Conservation (phyloP, 148 eudicot genomes). For the Gaultheria prostrata region DNA sequence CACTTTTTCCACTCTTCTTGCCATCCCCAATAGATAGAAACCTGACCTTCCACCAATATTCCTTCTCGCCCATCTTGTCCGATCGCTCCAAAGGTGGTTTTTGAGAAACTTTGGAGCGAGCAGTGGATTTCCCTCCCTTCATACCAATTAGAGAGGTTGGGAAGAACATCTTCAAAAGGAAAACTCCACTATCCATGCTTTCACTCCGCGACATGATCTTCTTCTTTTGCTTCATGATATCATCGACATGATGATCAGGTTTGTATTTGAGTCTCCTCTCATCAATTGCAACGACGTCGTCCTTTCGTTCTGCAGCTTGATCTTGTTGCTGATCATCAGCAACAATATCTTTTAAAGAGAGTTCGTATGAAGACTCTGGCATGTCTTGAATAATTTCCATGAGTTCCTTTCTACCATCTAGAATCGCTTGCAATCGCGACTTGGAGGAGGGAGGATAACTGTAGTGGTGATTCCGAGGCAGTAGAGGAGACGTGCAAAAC, state of each 20-base stretch:
- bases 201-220: constrained; percentile 22
- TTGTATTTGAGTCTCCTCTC: background rate
- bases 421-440: constrained; percentile 23
- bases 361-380: constrained; percentile 36
- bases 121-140: constrained; percentile 22
- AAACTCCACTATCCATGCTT: constrained; percentile 38
- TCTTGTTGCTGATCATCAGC: constrained; percentile 20
- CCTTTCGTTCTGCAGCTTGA: constrained; percentile 1
- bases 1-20: constrained; percentile 15
- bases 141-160: constrained; percentile 21
- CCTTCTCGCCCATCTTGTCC: constrained; percentile 14
- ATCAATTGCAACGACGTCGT: background rate
- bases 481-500: constrained; percentile 17
- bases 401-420: constrained; percentile 23
- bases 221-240: constrained; percentile 1
- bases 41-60: constrained; percentile 31
- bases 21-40: constrained; percentile 1
- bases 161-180: constrained; percentile 31
- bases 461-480: constrained; percentile 14
- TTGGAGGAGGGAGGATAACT: constrained; percentile 14
- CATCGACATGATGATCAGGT: background rate
- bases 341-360: constrained; percentile 35
- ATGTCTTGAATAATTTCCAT: constrained; percentile 27
- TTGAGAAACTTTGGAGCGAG: constrained; percentile 10
- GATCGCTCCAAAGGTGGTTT: constrained; percentile 14